A percentile compares a stretch with the other conserved stretches of the same genome.
phyloP scores from a whole-genome alignment of 768 basidiomycete genomes.

The Amanita pallidorosea region DNA sequence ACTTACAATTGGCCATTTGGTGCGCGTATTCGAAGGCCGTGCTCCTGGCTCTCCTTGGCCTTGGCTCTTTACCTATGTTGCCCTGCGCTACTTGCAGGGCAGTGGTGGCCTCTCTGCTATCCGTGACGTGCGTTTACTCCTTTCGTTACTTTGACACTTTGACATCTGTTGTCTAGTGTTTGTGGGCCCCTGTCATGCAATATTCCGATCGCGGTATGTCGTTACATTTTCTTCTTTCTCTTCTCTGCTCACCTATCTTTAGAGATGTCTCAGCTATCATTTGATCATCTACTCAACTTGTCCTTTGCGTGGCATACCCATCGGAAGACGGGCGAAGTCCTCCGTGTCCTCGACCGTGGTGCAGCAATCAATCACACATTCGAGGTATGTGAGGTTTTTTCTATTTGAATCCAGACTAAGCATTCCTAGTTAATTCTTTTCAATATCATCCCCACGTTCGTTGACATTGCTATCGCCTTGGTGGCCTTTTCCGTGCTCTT shows the following conservation, averaged over 20 bases:
- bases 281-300: slow-evolving; percentile 80
- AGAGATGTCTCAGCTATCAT: slow-evolving; percentile 84
- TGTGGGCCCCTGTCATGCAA: slow-evolving; percentile 88
- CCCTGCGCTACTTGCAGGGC: slow-evolving; percentile 64
- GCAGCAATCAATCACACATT: slow-evolving; percentile 79
- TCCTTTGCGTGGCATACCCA: slow-evolving; percentile 77
- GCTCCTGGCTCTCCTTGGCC: slow-evolving; percentile 49
- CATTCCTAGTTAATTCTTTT: slow-evolving; percentile 59
- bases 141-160: neutral
- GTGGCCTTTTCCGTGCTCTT: slow-evolving; percentile 53
- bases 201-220: slow-evolving; percentile 62
- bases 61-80: slow-evolving; percentile 57
- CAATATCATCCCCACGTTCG: slow-evolving; percentile 70
- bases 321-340: slow-evolving; percentile 77
- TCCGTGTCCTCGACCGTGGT: slow-evolving; percentile 74
- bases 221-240: neutral
- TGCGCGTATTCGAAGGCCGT: slow-evolving; percentile 42
- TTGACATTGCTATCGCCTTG: slow-evolving; percentile 69
- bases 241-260: slow-evolving; percentile 1
- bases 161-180: slow-evolving; percentile 24
- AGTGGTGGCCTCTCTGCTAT: slow-evolving; percentile 67
- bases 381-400: slow-evolving; percentile 31
- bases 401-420: slow-evolving; percentile 2
- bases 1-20: slow-evolving; percentile 54
- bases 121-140: slow-evolving; percentile 31